A percentile compares a stretch with the other conserved stretches of the same genome.
Evolutionary conservation across 495 filamentous ascomycete species (phyloP).

Genomic region (Tuber brumale): DNA sequence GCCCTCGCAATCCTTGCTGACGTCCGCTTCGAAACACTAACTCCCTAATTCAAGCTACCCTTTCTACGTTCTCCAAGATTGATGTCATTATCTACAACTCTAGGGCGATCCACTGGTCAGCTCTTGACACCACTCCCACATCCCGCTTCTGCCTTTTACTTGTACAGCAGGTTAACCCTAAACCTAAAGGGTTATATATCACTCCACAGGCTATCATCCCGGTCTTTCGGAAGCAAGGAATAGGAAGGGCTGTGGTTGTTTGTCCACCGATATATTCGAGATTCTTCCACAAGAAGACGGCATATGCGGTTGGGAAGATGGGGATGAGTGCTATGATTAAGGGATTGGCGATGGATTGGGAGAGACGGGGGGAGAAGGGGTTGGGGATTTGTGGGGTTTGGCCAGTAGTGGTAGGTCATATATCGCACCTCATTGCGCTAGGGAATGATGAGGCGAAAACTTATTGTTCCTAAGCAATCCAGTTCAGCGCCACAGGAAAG

Average conservation of each 20-base stretch:
- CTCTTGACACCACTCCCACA: constrained; percentile 64
- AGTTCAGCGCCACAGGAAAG: constrained; percentile 19
- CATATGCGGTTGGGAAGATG: constrained; percentile 81
- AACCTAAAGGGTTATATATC: constrained; percentile 67
- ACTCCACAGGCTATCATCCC: constrained; percentile 62
- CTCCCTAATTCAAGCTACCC: constrained; percentile 54
- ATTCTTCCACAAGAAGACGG: constrained; percentile 80
- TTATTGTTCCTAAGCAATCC: neutral
- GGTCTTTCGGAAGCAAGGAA: constrained; percentile 43
- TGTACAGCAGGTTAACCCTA: constrained; percentile 74
- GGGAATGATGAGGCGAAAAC: neutral
- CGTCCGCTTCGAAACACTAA: constrained; percentile 58
- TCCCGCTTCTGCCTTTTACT: constrained; percentile 79
- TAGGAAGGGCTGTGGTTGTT: constrained; percentile 68
- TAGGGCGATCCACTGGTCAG: constrained; percentile 81
- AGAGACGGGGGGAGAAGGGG: constrained; percentile 54
- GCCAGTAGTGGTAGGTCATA: constrained; percentile 61
- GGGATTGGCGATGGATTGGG: constrained; percentile 77
- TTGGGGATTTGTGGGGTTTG: constrained; percentile 80
- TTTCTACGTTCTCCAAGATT: constrained; percentile 57
- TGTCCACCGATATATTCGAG: constrained; percentile 78
- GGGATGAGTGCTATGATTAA: constrained; percentile 77
- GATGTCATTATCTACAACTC: constrained; percentile 77
- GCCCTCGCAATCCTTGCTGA: constrained; percentile 66
- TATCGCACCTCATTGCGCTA: neutral